A percentile compares a stretch with the other conserved stretches of the same genome.
These are phyloP conservation scores for Stemphylium vesicarium DNA, from an alignment of 2,329 filamentous ascomycete species.

Conservation along the genomic window DNA sequence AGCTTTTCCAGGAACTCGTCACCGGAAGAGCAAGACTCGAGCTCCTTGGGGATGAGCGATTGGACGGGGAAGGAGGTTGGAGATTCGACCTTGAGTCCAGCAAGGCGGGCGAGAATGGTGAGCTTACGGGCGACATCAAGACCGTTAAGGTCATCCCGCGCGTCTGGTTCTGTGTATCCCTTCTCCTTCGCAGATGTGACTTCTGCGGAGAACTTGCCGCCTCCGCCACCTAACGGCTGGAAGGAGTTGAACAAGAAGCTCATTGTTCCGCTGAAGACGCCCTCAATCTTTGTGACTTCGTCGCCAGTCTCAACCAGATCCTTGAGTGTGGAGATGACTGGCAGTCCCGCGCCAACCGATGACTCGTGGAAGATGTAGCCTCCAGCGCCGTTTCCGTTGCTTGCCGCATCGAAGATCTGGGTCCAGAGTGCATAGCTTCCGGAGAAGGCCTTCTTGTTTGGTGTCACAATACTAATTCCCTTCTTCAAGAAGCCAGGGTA, in stretches of 20 bases:
- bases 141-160: constrained; percentile 84
- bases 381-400: constrained; percentile 65
- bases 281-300: constrained; percentile 88
- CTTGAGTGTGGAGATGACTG: constrained; percentile 89
- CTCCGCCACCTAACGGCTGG: constrained; percentile 76
- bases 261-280: constrained; percentile 97
- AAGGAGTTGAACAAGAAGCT: constrained; percentile 99
- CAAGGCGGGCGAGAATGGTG: constrained; percentile 88
- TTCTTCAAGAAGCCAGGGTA: constrained; percentile 83
- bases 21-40: constrained; percentile 77
- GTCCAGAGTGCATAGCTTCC: constrained; percentile 81
- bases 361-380: constrained; percentile 95
- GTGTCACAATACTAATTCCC: constrained; percentile 90
- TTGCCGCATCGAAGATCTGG: constrained; percentile 79
- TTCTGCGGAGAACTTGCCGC: constrained; percentile 87
- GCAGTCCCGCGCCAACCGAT: constrained; percentile 89
- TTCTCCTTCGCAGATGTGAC: constrained; percentile 91
- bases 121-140: constrained; percentile 93
- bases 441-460: constrained; percentile 98
- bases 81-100: constrained; percentile 79
- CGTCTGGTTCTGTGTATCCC: constrained; percentile 90
- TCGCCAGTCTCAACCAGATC: constrained; percentile 96
- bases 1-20: constrained; percentile 86
- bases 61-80: constrained; percentile 92
- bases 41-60: constrained; percentile 85